Evolutionary conservation across 164 flowering plant genomes (phyloP).

Genomic region (Dillenia turbinata): DNA sequence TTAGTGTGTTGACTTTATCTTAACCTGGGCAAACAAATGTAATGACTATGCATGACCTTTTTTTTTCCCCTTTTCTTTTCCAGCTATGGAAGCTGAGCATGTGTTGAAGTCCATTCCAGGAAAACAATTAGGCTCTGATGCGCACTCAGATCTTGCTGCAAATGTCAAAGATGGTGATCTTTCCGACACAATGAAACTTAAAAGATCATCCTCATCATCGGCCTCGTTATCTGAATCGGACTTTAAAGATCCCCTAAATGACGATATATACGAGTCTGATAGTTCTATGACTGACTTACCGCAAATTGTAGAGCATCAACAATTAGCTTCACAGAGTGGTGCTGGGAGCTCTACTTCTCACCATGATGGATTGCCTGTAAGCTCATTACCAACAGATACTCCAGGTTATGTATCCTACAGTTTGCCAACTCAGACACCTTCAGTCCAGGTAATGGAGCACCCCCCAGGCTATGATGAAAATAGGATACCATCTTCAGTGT

Average conservation of each 20-base stretch:
- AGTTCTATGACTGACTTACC: not conserved
- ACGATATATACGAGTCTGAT: slow-evolving; percentile 1
- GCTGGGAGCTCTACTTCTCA: slow-evolving; percentile 9
- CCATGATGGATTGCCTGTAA: slow-evolving; percentile 9
- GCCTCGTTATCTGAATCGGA: slow-evolving; percentile 16
- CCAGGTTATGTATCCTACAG: slow-evolving; percentile 13
- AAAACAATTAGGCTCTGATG: slow-evolving; percentile 10
- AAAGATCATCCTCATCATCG: slow-evolving; percentile 29
- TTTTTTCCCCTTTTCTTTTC: not conserved
- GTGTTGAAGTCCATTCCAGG: slow-evolving; percentile 2
- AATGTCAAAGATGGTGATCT: not conserved
- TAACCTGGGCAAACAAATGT: too few relatives aligned
- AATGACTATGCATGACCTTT: too few relatives aligned
- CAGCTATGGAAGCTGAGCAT: slow-evolving; percentile 36
- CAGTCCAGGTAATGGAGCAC: slow-evolving; percentile 57
- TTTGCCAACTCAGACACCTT: slow-evolving; percentile 37
- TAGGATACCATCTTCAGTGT: slow-evolving; percentile 73
- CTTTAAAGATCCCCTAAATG: slow-evolving; percentile 22
- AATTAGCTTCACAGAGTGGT: slow-evolving; percentile 3
- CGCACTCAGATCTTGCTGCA: not conserved
- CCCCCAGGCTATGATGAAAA: slow-evolving; percentile 28
- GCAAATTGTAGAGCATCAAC: slow-evolving; percentile 7
- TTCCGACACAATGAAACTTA: not conserved
- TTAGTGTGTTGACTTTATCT: too few relatives aligned
- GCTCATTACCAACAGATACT: slow-evolving; percentile 12